Base-by-base conservation (phyloP, 2,329 filamentous ascomycete species). In the Ceratocystis ficicola region DNA sequence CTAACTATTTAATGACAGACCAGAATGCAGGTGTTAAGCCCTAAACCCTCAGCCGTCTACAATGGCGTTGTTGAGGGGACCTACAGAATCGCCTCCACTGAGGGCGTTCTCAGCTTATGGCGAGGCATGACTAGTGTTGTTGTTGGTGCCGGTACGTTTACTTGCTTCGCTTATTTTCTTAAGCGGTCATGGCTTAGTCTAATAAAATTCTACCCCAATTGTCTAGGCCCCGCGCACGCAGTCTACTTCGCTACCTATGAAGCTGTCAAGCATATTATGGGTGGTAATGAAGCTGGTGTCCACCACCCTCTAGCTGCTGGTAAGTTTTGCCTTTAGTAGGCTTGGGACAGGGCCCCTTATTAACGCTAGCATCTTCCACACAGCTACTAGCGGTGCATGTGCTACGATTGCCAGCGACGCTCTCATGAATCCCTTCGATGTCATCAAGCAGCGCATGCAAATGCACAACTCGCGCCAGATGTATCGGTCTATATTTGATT, bases 361-460 rank as follows among this genome's bases (percentile, higher is more conserved):
- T 61, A 22, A 52, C 55, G 30, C 32, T 25, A 44, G 28, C n/a
- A 10, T 22, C 30, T 44, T 17, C 6, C n/a, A 25, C n/a, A 44
- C 74, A 96, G 94, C 90, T 69, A 87, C 90, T 69, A 96, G 91
- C 74, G 94, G 94, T 76, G 93, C 94, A 68, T 89, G 89, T 71
- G 94, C 94, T 70, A 97, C 94, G 6, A 96, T 97, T 74, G 90
- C 93, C 44, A 96, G 92, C 75, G 94, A 99, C 79, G 94, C 94
- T 65, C 85, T 99, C 70, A 99, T 99, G 94, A 99, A 97, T 74
- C 94, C 94, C 25, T 99, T 99, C 75, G 94, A 99, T 78, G 94
- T 99, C 69, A 96, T 99, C 80, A 99, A 99, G 78, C 94, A 99
- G 76, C 89, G 94, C 72, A 99, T 99, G 94, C 94, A 99, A 76